phyloP scores from a whole-genome alignment of 495 filamentous ascomycete species.

The Diplogelasinospora grovesii region DNA sequence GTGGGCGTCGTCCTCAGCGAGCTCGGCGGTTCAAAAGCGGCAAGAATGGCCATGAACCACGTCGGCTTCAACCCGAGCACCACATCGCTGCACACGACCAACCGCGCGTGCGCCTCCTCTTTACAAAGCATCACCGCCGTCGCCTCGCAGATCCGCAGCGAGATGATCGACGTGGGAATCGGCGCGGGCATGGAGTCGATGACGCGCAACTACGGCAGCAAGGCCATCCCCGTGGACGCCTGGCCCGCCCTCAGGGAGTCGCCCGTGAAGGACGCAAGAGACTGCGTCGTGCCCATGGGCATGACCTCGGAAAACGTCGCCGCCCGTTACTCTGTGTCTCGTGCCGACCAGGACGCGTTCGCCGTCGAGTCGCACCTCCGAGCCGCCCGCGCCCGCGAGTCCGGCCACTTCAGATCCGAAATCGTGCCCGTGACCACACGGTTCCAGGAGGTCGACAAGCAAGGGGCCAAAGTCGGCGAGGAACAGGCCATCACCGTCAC shows the following conservation, averaged over 20 bases:
- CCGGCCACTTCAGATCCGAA: constrained; percentile 67
- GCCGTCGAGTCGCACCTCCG: constrained; percentile 66
- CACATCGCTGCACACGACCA: constrained; percentile 76
- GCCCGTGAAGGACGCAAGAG: constrained; percentile 59
- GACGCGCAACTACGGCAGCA: constrained; percentile 78
- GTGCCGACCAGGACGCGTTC: constrained; percentile 77
- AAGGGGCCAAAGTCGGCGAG: constrained; percentile 49
- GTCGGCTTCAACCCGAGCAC: constrained; percentile 63
- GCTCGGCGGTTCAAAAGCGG: constrained; percentile 85
- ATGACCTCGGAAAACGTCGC: constrained; percentile 91
- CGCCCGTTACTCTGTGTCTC: constrained; percentile 60
- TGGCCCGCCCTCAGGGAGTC: constrained; percentile 67
- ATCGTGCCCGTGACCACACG: constrained; percentile 68
- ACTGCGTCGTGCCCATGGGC: constrained; percentile 94
- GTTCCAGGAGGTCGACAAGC: constrained; percentile 57
- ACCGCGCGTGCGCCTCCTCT: constrained; percentile 76
- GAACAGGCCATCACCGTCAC: constrained; percentile 48
- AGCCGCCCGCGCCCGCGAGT: constrained; percentile 59
- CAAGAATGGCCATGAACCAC: constrained; percentile 83
- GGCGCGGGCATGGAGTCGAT: constrained; percentile 92
- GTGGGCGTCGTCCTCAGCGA: constrained; percentile 86
- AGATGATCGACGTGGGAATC: constrained; percentile 69
- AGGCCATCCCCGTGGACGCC: constrained; percentile 75
- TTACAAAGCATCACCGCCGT: constrained; percentile 67
- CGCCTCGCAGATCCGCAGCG: constrained; percentile 63